phyloP scores from a whole-genome alignment of 176 grass and related monocot genomes.

The Alopecurus myosuroides region DNA sequence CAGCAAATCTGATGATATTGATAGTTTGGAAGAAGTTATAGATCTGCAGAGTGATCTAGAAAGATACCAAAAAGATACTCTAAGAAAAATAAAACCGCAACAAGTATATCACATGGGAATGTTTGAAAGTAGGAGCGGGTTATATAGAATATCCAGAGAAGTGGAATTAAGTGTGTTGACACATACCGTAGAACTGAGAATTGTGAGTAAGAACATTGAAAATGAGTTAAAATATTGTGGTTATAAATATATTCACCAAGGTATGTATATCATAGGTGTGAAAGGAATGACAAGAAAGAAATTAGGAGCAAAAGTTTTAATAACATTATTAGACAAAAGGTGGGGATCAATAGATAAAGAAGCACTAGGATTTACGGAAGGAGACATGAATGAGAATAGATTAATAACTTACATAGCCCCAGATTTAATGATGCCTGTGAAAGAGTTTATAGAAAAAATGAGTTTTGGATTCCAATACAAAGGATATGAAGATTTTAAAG shows the following conservation, averaged over 20 bases:
- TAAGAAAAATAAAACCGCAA: neutral
- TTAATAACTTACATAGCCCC: neutral
- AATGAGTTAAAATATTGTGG: neutral
- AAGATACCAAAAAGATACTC: no score
- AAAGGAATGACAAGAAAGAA: no score
- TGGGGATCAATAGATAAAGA: neutral
- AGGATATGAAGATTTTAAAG: neutral
- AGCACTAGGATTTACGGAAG: neutral
- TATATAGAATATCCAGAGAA: neutral
- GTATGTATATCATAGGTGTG: no score
- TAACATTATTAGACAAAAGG: neutral
- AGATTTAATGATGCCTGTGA: neutral
- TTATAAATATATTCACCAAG: no score
- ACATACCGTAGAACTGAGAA: neutral
- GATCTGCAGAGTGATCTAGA: no score
- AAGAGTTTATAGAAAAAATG: neutral
- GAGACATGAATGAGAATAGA: neutral
- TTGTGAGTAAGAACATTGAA: no score
- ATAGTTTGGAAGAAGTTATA: neutral
- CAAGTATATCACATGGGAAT: neutral
- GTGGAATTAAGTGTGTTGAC: neutral
- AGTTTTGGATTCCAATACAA: neutral
- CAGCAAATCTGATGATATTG: neutral
- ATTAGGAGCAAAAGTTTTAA: neutral
- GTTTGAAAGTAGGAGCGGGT: neutral